Evolutionary conservation across 2,329 filamentous ascomycete genomes (phyloP).

Genomic region (Colletotrichum shisoi): DNA sequence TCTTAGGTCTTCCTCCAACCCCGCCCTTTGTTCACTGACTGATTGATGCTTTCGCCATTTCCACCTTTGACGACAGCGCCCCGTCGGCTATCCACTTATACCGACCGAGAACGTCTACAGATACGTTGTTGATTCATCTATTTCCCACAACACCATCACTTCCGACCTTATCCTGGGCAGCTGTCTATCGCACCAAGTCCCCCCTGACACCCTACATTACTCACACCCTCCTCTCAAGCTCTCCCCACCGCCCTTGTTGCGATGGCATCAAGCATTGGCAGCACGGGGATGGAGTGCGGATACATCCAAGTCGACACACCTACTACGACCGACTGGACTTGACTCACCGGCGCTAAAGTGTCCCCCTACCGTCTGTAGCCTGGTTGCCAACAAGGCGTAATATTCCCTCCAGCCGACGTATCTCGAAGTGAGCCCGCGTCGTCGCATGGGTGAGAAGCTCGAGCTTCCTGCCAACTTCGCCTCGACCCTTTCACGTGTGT

Average conservation of each 20-base stretch:
- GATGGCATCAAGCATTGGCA: constrained; percentile 24
- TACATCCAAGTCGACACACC: constrained; percentile 21
- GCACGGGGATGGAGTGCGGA: constrained; percentile 20
- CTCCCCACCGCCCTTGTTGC: constrained; percentile 13
- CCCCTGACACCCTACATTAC: constrained; percentile 6
- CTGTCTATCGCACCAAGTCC: constrained; percentile 6
- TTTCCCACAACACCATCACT: not conserved
- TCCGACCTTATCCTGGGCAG: not conserved
- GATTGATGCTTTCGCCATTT: not conserved
- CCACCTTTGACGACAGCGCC: not conserved
- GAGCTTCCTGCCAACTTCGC: constrained; percentile 1
- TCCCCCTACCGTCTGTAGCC: constrained; percentile 24
- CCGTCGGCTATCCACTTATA: constrained; percentile 17
- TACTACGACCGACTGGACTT: constrained; percentile 18
- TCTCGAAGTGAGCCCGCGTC: not conserved
- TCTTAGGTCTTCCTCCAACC: constrained; percentile 10
- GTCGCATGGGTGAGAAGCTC: not conserved
- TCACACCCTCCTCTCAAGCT: constrained; percentile 22
- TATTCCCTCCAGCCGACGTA: not conserved
- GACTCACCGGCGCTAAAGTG: constrained; percentile 28
- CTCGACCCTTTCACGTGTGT: not conserved
- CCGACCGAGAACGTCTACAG: constrained; percentile 15
- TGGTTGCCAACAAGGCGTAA: not conserved
- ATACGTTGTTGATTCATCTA: constrained; percentile 3
- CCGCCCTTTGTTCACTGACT: constrained; percentile 7